These are phyloP conservation scores for Linum tenue DNA, from an alignment of 345 rosid genomes.

Conservation along the genomic window DNA sequence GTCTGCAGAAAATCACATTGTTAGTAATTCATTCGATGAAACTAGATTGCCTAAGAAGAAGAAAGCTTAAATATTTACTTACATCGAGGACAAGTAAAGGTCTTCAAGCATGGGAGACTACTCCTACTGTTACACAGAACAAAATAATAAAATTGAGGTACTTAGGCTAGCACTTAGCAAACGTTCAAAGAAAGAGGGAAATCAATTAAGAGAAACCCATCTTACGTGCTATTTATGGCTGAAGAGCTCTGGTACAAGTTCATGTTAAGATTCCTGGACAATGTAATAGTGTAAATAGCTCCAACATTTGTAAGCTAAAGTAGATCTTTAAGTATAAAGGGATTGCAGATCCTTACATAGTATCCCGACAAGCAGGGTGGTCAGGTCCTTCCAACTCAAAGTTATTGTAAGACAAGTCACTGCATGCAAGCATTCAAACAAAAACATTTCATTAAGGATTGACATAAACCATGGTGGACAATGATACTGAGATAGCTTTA, in stretches of 20 bases:
- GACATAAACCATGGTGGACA: not conserved
- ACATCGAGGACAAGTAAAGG: conserved; percentile 47
- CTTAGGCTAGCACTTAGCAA: not conserved
- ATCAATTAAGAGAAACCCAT: conserved; percentile 9
- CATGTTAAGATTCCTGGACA: conserved; percentile 34
- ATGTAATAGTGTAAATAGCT: not conserved
- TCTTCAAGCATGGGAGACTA: conserved; percentile 44
- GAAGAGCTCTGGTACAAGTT: conserved; percentile 54
- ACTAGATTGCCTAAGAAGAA: not conserved
- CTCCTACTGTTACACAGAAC: conserved; percentile 23
- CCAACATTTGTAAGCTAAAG: not conserved
- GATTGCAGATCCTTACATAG: conserved; percentile 26
- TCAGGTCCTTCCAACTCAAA: conserved; percentile 42
- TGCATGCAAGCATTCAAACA: conserved; percentile 20
- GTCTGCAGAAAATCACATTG: conserved; percentile 5
- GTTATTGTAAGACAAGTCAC: conserved; percentile 75
- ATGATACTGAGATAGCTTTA: too few relatives aligned
- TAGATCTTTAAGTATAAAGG: not conserved
- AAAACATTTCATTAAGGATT: not conserved
- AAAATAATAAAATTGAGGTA: not conserved
- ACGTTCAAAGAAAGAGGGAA: not conserved
- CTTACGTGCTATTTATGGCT: conserved; percentile 33
- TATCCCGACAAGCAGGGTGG: conserved; percentile 40
- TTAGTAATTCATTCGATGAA: not conserved
- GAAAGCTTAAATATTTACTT: conserved; percentile 14